These are phyloP conservation scores for Fraxinus latifolia DNA, from an alignment of 305 asterid genomes.

Conservation along the genomic window DNA sequence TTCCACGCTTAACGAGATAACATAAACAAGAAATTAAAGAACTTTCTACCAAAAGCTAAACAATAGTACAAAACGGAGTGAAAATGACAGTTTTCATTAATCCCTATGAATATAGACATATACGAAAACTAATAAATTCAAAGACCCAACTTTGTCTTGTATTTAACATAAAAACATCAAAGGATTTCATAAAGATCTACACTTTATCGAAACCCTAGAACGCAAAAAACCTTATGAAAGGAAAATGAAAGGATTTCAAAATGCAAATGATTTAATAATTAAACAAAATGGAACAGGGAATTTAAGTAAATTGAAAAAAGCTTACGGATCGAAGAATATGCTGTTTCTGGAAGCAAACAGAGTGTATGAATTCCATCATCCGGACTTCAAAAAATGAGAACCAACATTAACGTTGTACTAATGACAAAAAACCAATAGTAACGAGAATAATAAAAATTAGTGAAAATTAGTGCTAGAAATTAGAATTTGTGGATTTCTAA, in stretches of 20 bases:
- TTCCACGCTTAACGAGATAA: conserved; percentile 1
- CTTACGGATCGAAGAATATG: conserved; percentile 54
- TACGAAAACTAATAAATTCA: conserved; percentile 7
- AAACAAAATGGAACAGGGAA: not conserved
- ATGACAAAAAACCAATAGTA: not conserved
- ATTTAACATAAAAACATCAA: conserved; percentile 24
- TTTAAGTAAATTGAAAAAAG: conserved; percentile 22
- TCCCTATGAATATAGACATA: conserved; percentile 20
- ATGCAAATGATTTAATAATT: conserved; percentile 26
- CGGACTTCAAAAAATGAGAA: conserved; percentile 25
- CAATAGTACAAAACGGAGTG: not conserved
- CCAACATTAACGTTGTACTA: conserved; percentile 16
- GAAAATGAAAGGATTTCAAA: conserved; percentile 8
- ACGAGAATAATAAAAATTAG: not conserved
- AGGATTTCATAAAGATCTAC: conserved; percentile 28
- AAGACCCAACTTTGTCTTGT: conserved; percentile 13
- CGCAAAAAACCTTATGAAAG: conserved; percentile 14
- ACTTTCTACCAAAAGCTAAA: conserved; percentile 12
- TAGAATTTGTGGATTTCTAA: not conserved
- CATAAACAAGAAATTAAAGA: not conserved
- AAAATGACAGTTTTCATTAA: conserved; percentile 24
- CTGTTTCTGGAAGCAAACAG: conserved; percentile 27
- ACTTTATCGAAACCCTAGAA: conserved; percentile 50
- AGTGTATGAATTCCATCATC: conserved; percentile 43
- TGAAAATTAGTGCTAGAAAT: not conserved